These are phyloP conservation scores for Penicillium coffeae DNA, from an alignment of 495 filamentous ascomycete genomes.

Conservation along the genomic window DNA sequence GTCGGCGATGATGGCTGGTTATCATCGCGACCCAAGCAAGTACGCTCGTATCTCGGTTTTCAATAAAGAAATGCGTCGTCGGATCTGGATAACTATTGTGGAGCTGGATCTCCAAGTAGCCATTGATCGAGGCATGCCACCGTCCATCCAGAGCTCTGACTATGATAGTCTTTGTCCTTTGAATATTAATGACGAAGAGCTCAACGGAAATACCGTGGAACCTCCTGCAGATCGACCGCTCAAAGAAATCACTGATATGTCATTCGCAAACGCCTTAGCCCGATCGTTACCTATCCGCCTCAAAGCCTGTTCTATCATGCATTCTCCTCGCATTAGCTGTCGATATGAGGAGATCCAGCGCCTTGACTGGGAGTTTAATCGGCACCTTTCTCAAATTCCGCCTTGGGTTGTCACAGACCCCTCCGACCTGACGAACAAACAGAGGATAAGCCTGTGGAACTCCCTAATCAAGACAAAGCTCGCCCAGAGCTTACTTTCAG, in stretches of 20 bases:
- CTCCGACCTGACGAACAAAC: conserved; percentile 22
- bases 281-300: conserved; percentile 37
- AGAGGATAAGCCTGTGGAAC: conserved; percentile 32
- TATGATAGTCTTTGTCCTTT: conserved; percentile 54
- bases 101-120: conserved; percentile 60
- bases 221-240: conserved; percentile 27
- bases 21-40: conserved; percentile 52
- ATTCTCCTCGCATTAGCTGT: conserved; percentile 41
- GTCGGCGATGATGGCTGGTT: conserved; percentile 53
- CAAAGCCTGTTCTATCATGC: conserved; percentile 36
- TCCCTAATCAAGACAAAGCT: conserved; percentile 36
- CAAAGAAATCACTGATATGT: conserved; percentile 35
- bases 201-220: conserved; percentile 35
- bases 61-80: conserved; percentile 60
- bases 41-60: conserved; percentile 53
- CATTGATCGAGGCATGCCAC: conserved; percentile 56
- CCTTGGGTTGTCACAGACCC: conserved; percentile 23
- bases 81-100: conserved; percentile 65
- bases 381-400: conserved; percentile 35
- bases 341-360: conserved; percentile 44
- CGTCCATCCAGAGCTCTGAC: conserved; percentile 50
- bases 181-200: conserved; percentile 48
- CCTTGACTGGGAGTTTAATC: conserved; percentile 38
- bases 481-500: conserved; percentile 33
- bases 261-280: conserved; percentile 31